Conservation (phyloP, 225 moss, liverwort and hornwort species). For the Lunularia cruciata region DNA sequence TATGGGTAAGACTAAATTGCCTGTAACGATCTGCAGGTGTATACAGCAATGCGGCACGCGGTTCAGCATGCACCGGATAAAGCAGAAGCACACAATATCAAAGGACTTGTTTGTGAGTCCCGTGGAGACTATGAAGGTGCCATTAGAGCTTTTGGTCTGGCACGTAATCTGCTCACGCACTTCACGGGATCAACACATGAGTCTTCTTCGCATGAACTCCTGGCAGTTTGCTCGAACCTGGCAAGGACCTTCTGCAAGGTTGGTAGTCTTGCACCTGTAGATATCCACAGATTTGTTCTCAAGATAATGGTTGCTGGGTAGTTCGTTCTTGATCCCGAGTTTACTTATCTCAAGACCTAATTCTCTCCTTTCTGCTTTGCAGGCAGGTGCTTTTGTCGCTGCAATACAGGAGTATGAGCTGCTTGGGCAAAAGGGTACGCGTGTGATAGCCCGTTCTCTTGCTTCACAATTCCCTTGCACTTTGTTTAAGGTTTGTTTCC, state of each 20-base stretch:
- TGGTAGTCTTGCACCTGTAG: background rate
- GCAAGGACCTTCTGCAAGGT: constrained; percentile 88
- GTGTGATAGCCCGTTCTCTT: no score
- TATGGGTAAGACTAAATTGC: no score
- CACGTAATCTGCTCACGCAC: constrained; percentile 47
- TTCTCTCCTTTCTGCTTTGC: constrained; percentile 1
- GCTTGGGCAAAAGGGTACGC: constrained; percentile 45
- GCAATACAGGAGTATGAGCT: constrained; percentile 72
- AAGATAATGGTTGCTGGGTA: no score
- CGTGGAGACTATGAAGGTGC: constrained; percentile 73
- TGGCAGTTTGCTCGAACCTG: constrained; percentile 71
- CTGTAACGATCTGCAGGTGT: constrained; percentile 67
- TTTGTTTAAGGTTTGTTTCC: no score
- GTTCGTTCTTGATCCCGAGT: no score
- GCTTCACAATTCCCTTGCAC: no score
- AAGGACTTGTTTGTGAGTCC: constrained; percentile 83
- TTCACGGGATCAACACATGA: constrained; percentile 28
- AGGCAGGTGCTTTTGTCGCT: constrained; percentile 63
- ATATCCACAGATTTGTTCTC: background rate
- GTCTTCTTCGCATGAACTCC: constrained; percentile 31
- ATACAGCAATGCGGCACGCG: constrained; percentile 78
- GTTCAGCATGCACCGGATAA: constrained; percentile 72
- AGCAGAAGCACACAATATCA: constrained; percentile 77
- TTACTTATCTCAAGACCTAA: background rate
- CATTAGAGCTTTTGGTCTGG: constrained; percentile 60